phyloP scores from a whole-genome alignment of 768 basidiomycete genomes.

The Clavulina sp. region DNA sequence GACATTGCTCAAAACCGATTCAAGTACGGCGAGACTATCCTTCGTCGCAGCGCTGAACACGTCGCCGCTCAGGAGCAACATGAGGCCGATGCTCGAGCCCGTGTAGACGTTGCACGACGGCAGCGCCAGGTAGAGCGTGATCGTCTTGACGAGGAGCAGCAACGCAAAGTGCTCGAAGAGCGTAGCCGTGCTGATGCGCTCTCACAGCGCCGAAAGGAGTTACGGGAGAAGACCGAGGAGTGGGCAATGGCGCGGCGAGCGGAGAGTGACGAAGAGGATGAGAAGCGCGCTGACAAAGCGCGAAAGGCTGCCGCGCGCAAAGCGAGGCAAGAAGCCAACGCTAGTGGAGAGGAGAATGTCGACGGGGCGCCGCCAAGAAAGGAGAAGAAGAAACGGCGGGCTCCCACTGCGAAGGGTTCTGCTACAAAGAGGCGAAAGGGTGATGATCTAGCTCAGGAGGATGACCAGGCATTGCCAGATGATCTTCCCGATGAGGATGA shows the following conservation, averaged over 20 bases:
- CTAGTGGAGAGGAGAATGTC: slow-evolving; percentile 3
- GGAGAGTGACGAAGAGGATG: slow-evolving; percentile 65
- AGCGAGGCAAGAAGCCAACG: slow-evolving; percentile 27
- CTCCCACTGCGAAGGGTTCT: no score
- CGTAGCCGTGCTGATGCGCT: slow-evolving; percentile 57
- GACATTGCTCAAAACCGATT: slow-evolving; percentile 81
- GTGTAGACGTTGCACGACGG: slow-evolving; percentile 58
- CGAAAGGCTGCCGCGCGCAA: slow-evolving; percentile 24
- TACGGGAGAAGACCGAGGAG: slow-evolving; percentile 60
- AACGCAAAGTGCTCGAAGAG: slow-evolving; percentile 28
- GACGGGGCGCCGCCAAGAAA: slow-evolving; percentile 15
- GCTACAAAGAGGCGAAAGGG: no score
- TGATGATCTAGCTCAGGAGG: slow-evolving; percentile 53
- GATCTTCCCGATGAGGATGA: slow-evolving; percentile 49
- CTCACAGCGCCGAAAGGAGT: slow-evolving; percentile 58
- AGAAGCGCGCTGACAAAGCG: slow-evolving; percentile 29
- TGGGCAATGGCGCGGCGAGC: slow-evolving; percentile 54
- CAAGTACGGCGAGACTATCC: slow-evolving; percentile 76
- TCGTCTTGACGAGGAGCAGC: slow-evolving; percentile 46
- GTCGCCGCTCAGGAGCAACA: slow-evolving; percentile 48
- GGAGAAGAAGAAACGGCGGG: slow-evolving; percentile 55
- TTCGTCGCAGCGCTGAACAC: slow-evolving; percentile 69
- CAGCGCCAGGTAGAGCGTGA: slow-evolving; percentile 67
- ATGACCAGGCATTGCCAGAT: slow-evolving; percentile 20
- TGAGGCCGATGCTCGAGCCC: slow-evolving; percentile 53